Conservation (phyloP, 495 filamentous ascomycete genomes). For the Articulospora tetracladia region DNA sequence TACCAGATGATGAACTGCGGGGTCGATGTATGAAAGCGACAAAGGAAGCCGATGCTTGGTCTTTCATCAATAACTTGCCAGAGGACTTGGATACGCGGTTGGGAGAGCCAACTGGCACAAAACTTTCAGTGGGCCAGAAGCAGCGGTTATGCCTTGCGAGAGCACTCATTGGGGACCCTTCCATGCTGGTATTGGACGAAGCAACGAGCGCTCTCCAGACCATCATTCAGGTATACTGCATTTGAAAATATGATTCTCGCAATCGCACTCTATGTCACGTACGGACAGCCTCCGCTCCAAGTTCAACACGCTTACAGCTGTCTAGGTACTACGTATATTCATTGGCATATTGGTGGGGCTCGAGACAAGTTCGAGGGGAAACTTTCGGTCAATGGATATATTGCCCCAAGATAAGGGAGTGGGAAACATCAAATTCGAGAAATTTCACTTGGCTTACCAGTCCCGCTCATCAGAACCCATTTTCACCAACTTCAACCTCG, state of each 20-base stretch:
- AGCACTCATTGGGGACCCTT: constrained; percentile 43
- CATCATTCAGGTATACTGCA: constrained; percentile 29
- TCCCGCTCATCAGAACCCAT: constrained; percentile 37
- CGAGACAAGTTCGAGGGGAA: constrained; percentile 48
- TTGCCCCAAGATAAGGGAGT: not conserved
- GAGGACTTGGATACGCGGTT: constrained; percentile 48
- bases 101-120: constrained; percentile 48
- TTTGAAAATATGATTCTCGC: constrained; percentile 52
- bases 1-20: constrained; percentile 13
- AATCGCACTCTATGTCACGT: constrained; percentile 33
- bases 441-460: constrained; percentile 47
- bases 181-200: constrained; percentile 51
- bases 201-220: constrained; percentile 43
- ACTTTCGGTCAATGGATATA: no score
- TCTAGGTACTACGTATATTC: constrained; percentile 50
- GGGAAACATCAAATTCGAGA: constrained; percentile 26
- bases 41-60: constrained; percentile 28
- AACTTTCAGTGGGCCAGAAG: constrained; percentile 58
- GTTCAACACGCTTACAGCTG: constrained; percentile 22
- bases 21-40: constrained; percentile 59
- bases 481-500: constrained; percentile 37
- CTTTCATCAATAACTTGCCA: constrained; percentile 43
- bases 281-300: constrained; percentile 22
- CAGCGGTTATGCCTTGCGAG: constrained; percentile 60
- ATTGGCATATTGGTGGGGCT: constrained; percentile 67